Percentiles rank a stretch among this genome's conserved stretches.
Conservation (phyloP, 2,329 filamentous ascomycete genomes). For the Acarospora socialis region DNA sequence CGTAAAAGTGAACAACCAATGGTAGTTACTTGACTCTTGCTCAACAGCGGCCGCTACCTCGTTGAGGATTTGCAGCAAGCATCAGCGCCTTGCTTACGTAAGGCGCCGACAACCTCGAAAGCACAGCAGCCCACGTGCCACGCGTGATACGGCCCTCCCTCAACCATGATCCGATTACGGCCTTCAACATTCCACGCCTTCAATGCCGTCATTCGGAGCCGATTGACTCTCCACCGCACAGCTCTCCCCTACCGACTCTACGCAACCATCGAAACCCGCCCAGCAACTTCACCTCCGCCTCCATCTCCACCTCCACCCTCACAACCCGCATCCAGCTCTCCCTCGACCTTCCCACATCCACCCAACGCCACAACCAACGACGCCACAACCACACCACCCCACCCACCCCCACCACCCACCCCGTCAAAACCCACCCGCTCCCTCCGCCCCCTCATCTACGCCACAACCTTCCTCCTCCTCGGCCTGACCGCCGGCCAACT, state of each 20-base stretch:
- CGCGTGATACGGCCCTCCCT: not conserved
- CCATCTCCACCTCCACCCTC: constrained; percentile 28
- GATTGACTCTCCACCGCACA: not conserved
- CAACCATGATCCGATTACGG: not conserved
- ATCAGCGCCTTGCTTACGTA: not conserved
- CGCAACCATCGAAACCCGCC: too few species aligned
- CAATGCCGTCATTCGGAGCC: not conserved
- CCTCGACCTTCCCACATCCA: too few species aligned
- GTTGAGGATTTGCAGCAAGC: not conserved
- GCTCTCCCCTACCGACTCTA: not conserved
- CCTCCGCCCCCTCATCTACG: constrained; percentile 19
- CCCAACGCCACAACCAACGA: too few species aligned
- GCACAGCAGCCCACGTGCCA: too few species aligned
- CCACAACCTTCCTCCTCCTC: constrained; percentile 26
- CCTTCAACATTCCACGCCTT: not conserved
- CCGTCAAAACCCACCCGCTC: constrained; percentile 15
- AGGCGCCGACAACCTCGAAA: not conserved
- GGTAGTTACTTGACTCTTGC: too few species aligned
- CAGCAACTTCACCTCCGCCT: constrained; percentile 31
- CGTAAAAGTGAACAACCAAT: too few species aligned
- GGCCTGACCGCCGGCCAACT: constrained; percentile 29
- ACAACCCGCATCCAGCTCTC: too few species aligned
- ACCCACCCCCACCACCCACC: constrained; percentile 3
- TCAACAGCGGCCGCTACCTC: not conserved
- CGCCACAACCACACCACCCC: not conserved